Base-by-base conservation (phyloP, 352 stramenopile genomes). In the Phytophthora meadii region DNA sequence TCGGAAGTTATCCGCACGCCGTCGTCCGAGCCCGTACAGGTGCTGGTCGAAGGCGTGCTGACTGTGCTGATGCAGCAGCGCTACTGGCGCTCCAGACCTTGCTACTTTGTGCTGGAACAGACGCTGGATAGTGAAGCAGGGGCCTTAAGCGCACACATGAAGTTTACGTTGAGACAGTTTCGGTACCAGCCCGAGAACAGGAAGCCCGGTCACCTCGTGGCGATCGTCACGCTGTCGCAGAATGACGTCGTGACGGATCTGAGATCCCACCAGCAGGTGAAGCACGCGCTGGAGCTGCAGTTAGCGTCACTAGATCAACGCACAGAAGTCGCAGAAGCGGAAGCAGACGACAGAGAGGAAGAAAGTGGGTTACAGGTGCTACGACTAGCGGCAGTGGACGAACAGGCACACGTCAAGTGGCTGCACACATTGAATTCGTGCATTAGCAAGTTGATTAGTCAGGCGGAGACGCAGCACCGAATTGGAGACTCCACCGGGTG, bases 101-200 rank as follows among this genome's bases (percentile, higher is more conserved):
- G 45, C 6, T 92, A 88, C 50, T 92, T 89, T 51, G 71, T 88
- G 28, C 54, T 93, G 53, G 79, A 82, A 36, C 68, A 87, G 50
- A 55, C 42, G 5, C 8, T 50, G 5, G 62, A 54, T 25, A 52
- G 41, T n/a, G 22, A 22, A 2, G 39, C 12, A 48, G 37, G 37
- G 14, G 37, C 14, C 4, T 9, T 42, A 6, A 10, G 46, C 24
- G 45, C 39, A 2, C 11, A 32, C 0, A 4, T 67, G 45, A 59
- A 61, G 9, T 74, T 92, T 50, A 74, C 65, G 30, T 52, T 93
- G 24, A 59, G 71, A 14, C 80, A 93, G 70, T 92, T 84, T 47
- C 66, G 67, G n/a, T 69, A 70, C 30, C n/a, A 63, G 8, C 42
- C 65, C 1, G 79, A 85, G 32, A 70, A 46, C 40, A 59, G 39